Percentiles rank a stretch among this genome's conserved stretches.
Evolutionary conservation across 805 yeast species (phyloP).

Genomic region (Candida anglica): DNA sequence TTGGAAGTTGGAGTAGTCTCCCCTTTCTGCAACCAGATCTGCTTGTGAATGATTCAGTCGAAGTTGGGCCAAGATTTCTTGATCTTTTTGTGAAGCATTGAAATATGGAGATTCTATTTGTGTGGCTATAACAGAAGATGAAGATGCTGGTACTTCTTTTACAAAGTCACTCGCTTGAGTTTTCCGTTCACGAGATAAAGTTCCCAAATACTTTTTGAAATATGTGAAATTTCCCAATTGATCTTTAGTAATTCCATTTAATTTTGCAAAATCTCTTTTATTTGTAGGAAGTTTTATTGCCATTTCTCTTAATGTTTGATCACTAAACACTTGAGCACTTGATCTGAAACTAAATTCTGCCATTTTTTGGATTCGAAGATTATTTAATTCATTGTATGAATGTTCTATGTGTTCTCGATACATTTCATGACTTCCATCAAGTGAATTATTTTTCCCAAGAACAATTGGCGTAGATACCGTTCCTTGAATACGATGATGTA

Average conservation of each 20-base stretch:
- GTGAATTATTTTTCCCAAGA: slow-evolving; percentile 14
- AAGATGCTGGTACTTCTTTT: slow-evolving; percentile 2
- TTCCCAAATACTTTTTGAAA: slow-evolving; percentile 34
- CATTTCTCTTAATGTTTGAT: slow-evolving; percentile 47
- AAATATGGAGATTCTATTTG: slow-evolving; percentile 5
- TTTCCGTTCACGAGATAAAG: slow-evolving; percentile 29
- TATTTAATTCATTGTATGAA: slow-evolving; percentile 33
- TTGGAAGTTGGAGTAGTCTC: background rate
- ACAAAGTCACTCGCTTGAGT: slow-evolving; percentile 6
- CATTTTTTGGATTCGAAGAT: slow-evolving; percentile 39
- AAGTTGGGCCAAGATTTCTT: slow-evolving; percentile 2
- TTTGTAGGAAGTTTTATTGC: slow-evolving; percentile 51
- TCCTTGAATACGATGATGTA: slow-evolving; percentile 1
- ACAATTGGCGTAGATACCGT: slow-evolving; percentile 10
- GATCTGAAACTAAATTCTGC: slow-evolving; percentile 29
- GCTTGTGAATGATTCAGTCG: background rate
- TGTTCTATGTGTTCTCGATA: slow-evolving; percentile 22
- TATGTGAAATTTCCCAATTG: slow-evolving; percentile 29
- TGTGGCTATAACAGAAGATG: background rate
- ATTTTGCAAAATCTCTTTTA: slow-evolving; percentile 39
- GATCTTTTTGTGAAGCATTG: slow-evolving; percentile 1
- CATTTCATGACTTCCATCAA: slow-evolving; percentile 11
- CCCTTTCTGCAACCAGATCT: background rate
- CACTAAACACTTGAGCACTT: slow-evolving; percentile 18
- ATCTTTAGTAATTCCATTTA: slow-evolving; percentile 32